These are phyloP conservation scores for Biscogniauxia mediterranea DNA, from an alignment of 2,329 filamentous ascomycete genomes.

Conservation along the genomic window DNA sequence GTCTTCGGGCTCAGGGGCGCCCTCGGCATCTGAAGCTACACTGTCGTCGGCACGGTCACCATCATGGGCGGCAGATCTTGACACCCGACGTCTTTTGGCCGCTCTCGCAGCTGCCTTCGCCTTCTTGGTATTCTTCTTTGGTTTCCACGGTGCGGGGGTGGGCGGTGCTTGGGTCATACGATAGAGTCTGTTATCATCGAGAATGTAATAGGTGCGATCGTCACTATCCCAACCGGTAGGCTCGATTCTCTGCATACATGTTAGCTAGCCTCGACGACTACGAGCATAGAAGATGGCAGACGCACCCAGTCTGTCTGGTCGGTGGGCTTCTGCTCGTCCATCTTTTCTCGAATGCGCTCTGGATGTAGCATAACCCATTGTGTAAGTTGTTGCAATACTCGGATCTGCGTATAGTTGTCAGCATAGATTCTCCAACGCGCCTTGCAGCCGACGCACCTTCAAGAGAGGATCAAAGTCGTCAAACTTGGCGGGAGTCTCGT, in stretches of 20 bases:
- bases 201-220: slow-evolving; percentile 82
- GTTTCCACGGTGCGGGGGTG: slow-evolving; percentile 55
- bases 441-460: slow-evolving; percentile 54
- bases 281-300: slow-evolving; percentile 38
- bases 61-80: slow-evolving; percentile 41
- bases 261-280: slow-evolving; percentile 35
- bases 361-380: slow-evolving; percentile 86
- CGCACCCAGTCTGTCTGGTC: slow-evolving; percentile 84
- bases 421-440: neutral
- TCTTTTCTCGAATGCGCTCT: slow-evolving; percentile 81
- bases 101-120: slow-evolving; percentile 62
- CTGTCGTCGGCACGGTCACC: slow-evolving; percentile 38
- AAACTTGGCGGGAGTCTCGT: slow-evolving; percentile 72
- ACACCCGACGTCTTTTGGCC: slow-evolving; percentile 69
- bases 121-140: slow-evolving; percentile 64
- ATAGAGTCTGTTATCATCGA: slow-evolving; percentile 94
- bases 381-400: slow-evolving; percentile 82
- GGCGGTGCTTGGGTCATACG: slow-evolving; percentile 74
- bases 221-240: slow-evolving; percentile 86
- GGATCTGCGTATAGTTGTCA: slow-evolving; percentile 48
- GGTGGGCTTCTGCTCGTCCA: slow-evolving; percentile 76
- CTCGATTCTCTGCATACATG: slow-evolving; percentile 61
- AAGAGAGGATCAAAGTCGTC: slow-evolving; percentile 77
- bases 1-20: slow-evolving; percentile 41
- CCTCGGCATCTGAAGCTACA: slow-evolving; percentile 29